Conservation (phyloP, 306 rosid species). For the Rubus parviflorus region DNA sequence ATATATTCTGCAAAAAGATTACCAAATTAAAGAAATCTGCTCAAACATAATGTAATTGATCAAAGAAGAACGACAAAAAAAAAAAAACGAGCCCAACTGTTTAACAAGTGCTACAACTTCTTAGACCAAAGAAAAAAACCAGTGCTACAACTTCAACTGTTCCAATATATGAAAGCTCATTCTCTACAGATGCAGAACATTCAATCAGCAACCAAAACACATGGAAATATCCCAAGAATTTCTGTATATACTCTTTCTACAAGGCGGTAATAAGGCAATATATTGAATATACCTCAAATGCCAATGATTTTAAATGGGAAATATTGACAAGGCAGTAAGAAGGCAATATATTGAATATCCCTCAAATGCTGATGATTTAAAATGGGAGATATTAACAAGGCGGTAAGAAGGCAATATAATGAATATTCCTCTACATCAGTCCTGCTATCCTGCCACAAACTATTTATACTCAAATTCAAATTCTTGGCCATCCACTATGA, state of each 20-base stretch:
- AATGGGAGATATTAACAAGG: neutral
- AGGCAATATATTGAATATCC: too few species aligned
- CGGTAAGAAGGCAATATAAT: too few species aligned
- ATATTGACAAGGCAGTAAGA: too few species aligned
- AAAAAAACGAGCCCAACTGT: neutral
- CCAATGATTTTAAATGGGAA: neutral
- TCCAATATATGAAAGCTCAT: neutral
- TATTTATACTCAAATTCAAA: neutral
- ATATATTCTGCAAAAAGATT: slow-evolving; percentile 57
- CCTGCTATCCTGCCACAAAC: neutral
- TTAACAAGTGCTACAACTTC: too few species aligned
- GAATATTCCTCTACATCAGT: neutral
- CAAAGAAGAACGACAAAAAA: neutral
- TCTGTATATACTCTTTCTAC: neutral
- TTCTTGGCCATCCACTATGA: neutral
- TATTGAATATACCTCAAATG: neutral
- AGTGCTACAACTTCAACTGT: neutral
- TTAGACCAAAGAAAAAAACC: neutral
- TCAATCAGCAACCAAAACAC: neutral
- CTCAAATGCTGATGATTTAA: neutral
- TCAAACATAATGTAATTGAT: neutral
- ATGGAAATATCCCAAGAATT: neutral
- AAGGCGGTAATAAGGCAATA: too few species aligned
- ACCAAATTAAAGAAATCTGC: neutral
- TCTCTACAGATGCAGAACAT: neutral